Conservation (phyloP, 2,329 filamentous ascomycete genomes). For the Aspergillus cejpii region DNA sequence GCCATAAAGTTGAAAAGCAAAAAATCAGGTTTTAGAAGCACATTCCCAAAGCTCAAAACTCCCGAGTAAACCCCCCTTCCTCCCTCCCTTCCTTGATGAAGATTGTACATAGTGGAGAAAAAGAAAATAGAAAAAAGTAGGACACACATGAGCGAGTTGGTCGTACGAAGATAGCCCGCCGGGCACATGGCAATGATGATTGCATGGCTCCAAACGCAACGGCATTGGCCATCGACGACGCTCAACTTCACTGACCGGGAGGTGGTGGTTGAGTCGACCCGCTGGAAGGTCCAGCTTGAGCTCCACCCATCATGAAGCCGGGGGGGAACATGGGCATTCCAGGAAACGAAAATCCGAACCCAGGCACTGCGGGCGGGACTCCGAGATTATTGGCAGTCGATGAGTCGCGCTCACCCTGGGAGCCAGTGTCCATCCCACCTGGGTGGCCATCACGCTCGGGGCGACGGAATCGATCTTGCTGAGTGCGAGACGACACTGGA, state of each 20-base stretch:
- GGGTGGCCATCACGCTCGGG: conserved; percentile 32
- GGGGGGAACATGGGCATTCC: conserved; percentile 46
- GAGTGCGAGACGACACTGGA: conserved; percentile 42
- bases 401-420: conserved; percentile 33
- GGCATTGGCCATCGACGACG: background rate
- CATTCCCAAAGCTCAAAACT: too few species aligned
- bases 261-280: conserved; percentile 33
- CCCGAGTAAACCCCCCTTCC: too few species aligned
- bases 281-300: conserved; percentile 25
- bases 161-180: conserved; percentile 19
- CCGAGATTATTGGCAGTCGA: conserved; percentile 41
- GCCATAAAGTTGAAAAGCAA: too few species aligned
- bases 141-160: background rate
- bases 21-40: too few species aligned
- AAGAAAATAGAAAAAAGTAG: conserved; percentile 1
- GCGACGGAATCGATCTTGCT: conserved; percentile 29
- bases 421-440: conserved; percentile 19
- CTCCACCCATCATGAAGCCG: conserved; percentile 43
- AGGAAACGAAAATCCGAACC: conserved; percentile 50
- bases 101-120: conserved; percentile 5
- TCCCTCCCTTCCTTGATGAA: background rate
- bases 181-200: conserved; percentile 5
- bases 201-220: background rate
- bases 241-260: conserved; percentile 32
- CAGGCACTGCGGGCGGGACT: conserved; percentile 49